Evolutionary conservation across 345 rosid species (phyloP), one percentile per base, ranked within the genome.

Genomic region (Eutrema yunnanense): DNA sequence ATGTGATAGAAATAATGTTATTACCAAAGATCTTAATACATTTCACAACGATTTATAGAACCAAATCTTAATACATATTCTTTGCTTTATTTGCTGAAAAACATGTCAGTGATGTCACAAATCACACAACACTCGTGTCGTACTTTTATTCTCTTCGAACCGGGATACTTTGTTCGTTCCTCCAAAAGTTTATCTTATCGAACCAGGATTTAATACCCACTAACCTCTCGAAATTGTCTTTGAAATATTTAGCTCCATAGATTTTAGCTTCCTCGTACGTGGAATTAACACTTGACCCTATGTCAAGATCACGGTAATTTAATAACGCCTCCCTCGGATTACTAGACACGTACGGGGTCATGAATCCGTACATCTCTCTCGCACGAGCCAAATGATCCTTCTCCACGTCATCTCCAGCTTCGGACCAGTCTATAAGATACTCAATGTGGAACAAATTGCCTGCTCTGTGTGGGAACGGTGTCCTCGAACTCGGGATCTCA

Each of bases 241-340:
- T 62, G 27, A 87, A 87, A 59, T 87, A 89, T 65, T 84, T 87
- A 26, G 0, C 37, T n/a, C 96, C 96, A 29, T 84, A 89, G 9
- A 81, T 51, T 42, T 42, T 82, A 3, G 83, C 88, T 26, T 82
- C 71, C 19, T 60, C 56, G 37, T 78, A 86, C 44, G 78, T 84
- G 22, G 67, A 67, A 43, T 67, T 75, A 60, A 14, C 56, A 60
- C 63, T 9, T 2, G 73, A 49, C 4, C 74, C 81, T 2, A 72
- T 69, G n/a, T 88, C 92, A 2, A 88, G 73, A 82, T 88, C 90
- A 14, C 88, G 80, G 30, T 88, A 81, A 36, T 50, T 78, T 0
- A 64, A 59, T 67, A 10, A 83, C 12, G 90, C 74, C 11, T 78
- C 70, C 40, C 89, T 83, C 1, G 96, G 92, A 16, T 84, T 80